A percentile compares a stretch with the other conserved stretches of the same genome.
Conservation (phyloP, 352 stramenopile genomes). For the Globisporangium radiosum region DNA sequence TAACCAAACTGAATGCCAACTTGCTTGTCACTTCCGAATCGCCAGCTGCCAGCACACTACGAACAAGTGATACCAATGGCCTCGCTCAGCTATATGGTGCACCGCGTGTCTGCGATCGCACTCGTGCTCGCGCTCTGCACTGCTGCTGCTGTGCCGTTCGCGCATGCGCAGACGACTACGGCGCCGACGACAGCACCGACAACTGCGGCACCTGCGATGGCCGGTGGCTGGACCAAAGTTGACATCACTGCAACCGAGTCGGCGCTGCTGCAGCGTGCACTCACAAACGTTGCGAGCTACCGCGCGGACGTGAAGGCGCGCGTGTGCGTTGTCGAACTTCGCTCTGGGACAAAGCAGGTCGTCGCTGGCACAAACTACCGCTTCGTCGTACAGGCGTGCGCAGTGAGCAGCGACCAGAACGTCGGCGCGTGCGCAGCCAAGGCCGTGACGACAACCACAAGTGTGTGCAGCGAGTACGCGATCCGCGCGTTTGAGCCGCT, state of each 20-base stretch:
- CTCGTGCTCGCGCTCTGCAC: no score
- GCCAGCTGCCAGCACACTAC: no score
- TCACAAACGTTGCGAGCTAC: conserved; percentile 26
- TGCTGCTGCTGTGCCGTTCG: background rate
- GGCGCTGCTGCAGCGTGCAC: conserved; percentile 22
- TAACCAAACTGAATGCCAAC: no score
- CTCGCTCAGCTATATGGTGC: no score
- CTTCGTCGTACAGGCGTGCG: conserved; percentile 54
- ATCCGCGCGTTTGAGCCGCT: conserved; percentile 53
- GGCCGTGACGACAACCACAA: conserved; percentile 14
- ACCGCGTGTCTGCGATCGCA: no score
- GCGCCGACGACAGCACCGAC: background rate
- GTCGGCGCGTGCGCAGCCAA: conserved; percentile 29
- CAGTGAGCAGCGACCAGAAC: conserved; percentile 19
- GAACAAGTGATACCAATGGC: no score
- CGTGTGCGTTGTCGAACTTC: conserved; percentile 34
- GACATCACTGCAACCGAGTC: conserved; percentile 19
- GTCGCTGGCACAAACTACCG: conserved; percentile 75
- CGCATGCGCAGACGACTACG: background rate
- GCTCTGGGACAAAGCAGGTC: conserved; percentile 32
- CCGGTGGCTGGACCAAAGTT: conserved; percentile 20
- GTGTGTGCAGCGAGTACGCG: conserved; percentile 22
- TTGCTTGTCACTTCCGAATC: no score
- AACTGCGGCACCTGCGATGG: conserved; percentile 17
- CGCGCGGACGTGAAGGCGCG: conserved; percentile 16